Conservation (phyloP, 352 stramenopile species). For the Pythium plurisporium region DNA sequence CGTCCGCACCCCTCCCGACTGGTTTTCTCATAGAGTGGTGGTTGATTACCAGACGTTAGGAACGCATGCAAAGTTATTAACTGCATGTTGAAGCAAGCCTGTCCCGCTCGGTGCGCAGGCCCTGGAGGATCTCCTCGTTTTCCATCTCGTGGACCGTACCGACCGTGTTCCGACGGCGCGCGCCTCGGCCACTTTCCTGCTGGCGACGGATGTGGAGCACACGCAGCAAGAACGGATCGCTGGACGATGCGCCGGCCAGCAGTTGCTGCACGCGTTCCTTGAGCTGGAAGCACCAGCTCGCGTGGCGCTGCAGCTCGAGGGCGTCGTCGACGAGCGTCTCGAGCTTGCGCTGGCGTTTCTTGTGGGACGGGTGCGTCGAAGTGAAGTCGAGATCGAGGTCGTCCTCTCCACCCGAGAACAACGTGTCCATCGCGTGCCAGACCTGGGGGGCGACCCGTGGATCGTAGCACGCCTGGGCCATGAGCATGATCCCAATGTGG, state of each 20-base stretch:
- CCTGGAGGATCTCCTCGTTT: slow-evolving; percentile 51
- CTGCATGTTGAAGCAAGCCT: background rate
- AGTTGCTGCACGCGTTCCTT: slow-evolving; percentile 52
- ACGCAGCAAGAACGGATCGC: slow-evolving; percentile 37
- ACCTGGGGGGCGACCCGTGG: slow-evolving; percentile 42
- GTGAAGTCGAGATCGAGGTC: slow-evolving; percentile 48
- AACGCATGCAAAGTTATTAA: background rate
- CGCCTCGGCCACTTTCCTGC: slow-evolving; percentile 1
- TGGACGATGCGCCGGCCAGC: slow-evolving; percentile 24
- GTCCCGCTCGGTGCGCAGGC: slow-evolving; percentile 18
- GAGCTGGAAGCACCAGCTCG: slow-evolving; percentile 54
- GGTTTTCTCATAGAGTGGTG: background rate
- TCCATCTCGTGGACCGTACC: slow-evolving; percentile 53
- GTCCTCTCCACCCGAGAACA: slow-evolving; percentile 27
- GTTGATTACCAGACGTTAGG: background rate
- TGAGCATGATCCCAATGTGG: slow-evolving; percentile 73
- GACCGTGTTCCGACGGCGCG: slow-evolving; percentile 34
- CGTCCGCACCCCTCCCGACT: too few species aligned
- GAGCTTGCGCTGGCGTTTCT: slow-evolving; percentile 47
- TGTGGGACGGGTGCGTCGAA: slow-evolving; percentile 62
- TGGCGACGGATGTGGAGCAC: slow-evolving; percentile 24
- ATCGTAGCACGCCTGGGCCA: slow-evolving; percentile 69
- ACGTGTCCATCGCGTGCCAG: slow-evolving; percentile 40
- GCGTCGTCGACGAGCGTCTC: slow-evolving; percentile 44
- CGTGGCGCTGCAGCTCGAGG: slow-evolving; percentile 33